These are phyloP conservation scores for Metarhizium robertsii DNA, from an alignment of 2,329 filamentous ascomycete species.

Conservation along the genomic window DNA sequence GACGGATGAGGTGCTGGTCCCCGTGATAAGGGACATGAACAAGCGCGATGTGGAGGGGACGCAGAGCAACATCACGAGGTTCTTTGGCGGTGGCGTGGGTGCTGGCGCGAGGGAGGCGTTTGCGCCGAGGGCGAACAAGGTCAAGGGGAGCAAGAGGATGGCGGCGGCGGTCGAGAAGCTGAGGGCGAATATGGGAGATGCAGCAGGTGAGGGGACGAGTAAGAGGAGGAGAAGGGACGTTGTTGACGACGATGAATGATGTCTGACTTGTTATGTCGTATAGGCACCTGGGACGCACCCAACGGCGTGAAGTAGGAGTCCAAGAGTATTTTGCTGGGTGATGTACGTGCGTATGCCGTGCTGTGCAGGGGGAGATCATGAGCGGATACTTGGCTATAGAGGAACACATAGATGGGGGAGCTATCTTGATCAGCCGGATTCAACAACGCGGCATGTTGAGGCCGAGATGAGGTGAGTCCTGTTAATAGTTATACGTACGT, in stretches of 20 bases:
- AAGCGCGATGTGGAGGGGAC: constrained; percentile 79
- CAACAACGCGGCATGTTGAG: no score
- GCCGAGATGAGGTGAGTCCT: no score
- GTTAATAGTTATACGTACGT: no score
- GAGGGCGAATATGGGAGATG: constrained; percentile 27
- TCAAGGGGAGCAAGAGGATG: constrained; percentile 63
- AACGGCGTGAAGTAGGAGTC: no score
- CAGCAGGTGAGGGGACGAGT: constrained; percentile 3
- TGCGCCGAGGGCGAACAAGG: constrained; percentile 54
- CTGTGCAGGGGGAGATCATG: no score
- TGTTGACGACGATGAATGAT: constrained; percentile 1
- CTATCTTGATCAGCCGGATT: no score
- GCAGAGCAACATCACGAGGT: constrained; percentile 92
- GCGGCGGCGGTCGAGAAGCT: constrained; percentile 63
- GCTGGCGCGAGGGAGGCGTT: constrained; percentile 58
- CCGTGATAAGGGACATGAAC: constrained; percentile 95
- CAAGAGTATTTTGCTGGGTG: no score
- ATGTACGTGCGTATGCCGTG: no score
- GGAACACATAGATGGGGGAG: no score
- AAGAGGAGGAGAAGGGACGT: constrained; percentile 13
- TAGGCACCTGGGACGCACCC: no score
- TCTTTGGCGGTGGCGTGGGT: constrained; percentile 69
- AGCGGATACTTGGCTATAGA: no score
- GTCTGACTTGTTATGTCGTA: no score
- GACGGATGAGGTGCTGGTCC: constrained; percentile 91